Base-by-base conservation (phyloP, 2,329 filamentous ascomycete genomes). In the Xylariales sp. region DNA sequence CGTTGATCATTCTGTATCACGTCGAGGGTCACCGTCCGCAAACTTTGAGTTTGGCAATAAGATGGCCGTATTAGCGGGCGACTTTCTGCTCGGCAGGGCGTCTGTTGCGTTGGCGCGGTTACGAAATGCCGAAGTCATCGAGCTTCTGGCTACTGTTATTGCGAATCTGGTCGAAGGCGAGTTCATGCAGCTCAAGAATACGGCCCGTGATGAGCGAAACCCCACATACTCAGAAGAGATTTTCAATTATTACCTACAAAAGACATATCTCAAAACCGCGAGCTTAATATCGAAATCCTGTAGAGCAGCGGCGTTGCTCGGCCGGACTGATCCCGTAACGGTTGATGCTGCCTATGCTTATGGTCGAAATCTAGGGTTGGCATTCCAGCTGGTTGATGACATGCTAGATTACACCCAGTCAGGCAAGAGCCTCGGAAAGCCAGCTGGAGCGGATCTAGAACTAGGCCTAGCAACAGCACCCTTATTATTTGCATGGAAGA, bases 111-210 rank as follows among this genome's bases (percentile, higher is more conserved):
- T 99, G 49, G 96, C 96, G 14, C 90, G 96, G 49, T 83, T 99
- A 67, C 89, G 95, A 39, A 93, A 99, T 77, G 92, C 94, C 50
- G 96, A 99, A 81, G 96, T 99, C 2, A 93, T 94, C 8, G 96
- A 99, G 82, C 87, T 99, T 7, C 84, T 99, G 36, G 94, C 96
- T 3, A 98, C 95, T 0, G 96, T 98, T 49, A 98, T 99, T 74
- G 95, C 96, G 52, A 99, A 99, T 79, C 85, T 99, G 32, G 94
- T 99, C 23, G 96, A 99, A 82, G 96, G 96, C 77, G 96, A 99
- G 81, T 98, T 99, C 83, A 99, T 99, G 96, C 96, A 99, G 84
- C 85, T 99, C 75, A 97, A 97, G 83, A 99, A 99, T 81, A 98
- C 96, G 1, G 93, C 92, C 53, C 86, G 88, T 72, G 95, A 97